Evolutionary conservation across 169 alveolate species (phyloP).

Genomic region (Eimeria falciformis): DNA sequence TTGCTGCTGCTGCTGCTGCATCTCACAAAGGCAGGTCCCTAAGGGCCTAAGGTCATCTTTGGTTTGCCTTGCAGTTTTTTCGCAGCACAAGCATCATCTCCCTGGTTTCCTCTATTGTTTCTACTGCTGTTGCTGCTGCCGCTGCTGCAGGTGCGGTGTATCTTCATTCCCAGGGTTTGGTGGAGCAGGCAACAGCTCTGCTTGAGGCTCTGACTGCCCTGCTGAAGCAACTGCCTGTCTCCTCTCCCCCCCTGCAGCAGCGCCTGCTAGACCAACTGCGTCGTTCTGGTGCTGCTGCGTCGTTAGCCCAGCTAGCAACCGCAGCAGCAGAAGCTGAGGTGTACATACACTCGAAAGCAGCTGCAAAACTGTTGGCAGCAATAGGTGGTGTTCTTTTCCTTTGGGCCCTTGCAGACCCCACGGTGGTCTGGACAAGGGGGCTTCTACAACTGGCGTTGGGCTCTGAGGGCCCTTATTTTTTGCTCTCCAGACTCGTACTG

Average conservation of each 20-base stretch:
- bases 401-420: background rate
- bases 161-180: background rate
- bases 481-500: conserved; percentile 2
- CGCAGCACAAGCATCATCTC: too few species aligned
- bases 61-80: too few species aligned
- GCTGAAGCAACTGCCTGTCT: conserved; percentile 43
- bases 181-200: background rate
- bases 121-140: background rate
- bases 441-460: background rate
- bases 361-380: conserved; percentile 12
- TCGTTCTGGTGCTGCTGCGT: conserved; percentile 22
- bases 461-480: conserved; percentile 11
- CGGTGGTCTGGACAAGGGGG: conserved; percentile 23
- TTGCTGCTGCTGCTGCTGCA: background rate
- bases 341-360: background rate
- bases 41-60: too few species aligned
- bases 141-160: conserved; percentile 40
- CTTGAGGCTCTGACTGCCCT: conserved; percentile 1
- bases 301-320: conserved; percentile 2
- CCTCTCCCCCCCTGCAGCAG: conserved; percentile 28
- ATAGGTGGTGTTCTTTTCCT: background rate
- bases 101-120: too few species aligned
- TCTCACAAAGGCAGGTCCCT: too few species aligned
- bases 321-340: conserved; percentile 37
- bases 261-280: conserved; percentile 34